Percentiles rank a stretch among this genome's conserved stretches.
Conservation (phyloP, 2,329 filamentous ascomycete genomes). For the Dactylonectria macrodidyma region DNA sequence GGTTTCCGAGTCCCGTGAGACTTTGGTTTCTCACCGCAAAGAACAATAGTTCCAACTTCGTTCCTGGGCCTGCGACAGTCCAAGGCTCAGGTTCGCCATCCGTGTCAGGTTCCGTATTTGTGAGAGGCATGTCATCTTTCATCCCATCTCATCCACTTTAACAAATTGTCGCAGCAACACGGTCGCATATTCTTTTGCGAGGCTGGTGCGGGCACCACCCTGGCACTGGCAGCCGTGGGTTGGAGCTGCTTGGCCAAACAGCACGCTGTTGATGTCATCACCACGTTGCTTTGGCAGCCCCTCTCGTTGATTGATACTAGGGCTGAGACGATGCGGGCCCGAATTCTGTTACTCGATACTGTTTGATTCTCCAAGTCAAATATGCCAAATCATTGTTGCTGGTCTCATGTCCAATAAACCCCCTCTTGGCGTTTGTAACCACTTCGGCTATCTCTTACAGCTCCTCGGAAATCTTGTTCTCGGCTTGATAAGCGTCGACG, state of each 20-base stretch:
- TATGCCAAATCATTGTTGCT: slow-evolving; percentile 1
- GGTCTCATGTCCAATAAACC: slow-evolving; percentile 16
- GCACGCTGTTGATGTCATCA: slow-evolving; percentile 12
- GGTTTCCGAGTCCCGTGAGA: slow-evolving; percentile 3
- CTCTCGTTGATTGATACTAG: slow-evolving; percentile 10
- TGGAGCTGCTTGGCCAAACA: neutral
- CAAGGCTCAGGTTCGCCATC: slow-evolving; percentile 13
- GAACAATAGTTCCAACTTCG: slow-evolving; percentile 7
- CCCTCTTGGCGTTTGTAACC: neutral
- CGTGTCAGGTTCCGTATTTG: slow-evolving; percentile 3
- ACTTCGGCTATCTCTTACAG: slow-evolving; percentile 40
- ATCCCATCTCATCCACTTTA: slow-evolving; percentile 13
- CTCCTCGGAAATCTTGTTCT: slow-evolving; percentile 45
- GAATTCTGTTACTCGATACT: slow-evolving; percentile 3
- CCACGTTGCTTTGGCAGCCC: neutral
- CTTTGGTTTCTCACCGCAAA: neutral
- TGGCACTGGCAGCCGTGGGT: too few relatives aligned
- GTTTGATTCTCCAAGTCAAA: slow-evolving; percentile 9
- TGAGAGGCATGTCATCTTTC: slow-evolving; percentile 7
- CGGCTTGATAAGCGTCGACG: slow-evolving; percentile 56
- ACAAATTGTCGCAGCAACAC: slow-evolving; percentile 14
- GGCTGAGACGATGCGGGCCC: slow-evolving; percentile 13
- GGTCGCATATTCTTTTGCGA: slow-evolving; percentile 4
- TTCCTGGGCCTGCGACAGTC: slow-evolving; percentile 7
- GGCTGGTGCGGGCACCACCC: neutral